phyloP scores from a whole-genome alignment of 768 basidiomycete species.

The Tylopilus subfusipes region DNA sequence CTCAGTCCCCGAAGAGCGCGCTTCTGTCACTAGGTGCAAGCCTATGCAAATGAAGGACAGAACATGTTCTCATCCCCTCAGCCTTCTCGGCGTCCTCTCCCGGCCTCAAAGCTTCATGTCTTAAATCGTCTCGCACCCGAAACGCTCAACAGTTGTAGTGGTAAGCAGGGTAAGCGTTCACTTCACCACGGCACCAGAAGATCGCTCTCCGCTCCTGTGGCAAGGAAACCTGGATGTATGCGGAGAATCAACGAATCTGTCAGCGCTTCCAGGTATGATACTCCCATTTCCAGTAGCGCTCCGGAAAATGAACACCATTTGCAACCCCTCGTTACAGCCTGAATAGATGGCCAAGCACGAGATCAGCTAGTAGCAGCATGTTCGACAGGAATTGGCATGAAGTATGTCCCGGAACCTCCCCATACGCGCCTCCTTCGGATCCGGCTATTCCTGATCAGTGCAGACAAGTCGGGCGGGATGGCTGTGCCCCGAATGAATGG shows the following conservation, averaged over 20 bases:
- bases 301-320: constrained; percentile 1
- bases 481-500: constrained; percentile 24
- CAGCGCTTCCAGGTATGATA: background rate
- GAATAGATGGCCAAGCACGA: constrained; percentile 17
- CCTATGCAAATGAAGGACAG: background rate
- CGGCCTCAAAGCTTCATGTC: background rate
- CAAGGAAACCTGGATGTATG: background rate
- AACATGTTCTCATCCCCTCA: background rate
- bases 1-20: no score
- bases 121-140: background rate
- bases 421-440: background rate
- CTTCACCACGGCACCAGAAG: background rate
- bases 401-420: background rate
- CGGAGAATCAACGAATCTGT: background rate
- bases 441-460: background rate
- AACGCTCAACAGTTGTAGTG: background rate
- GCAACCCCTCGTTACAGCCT: constrained; percentile 3
- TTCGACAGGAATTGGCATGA: background rate
- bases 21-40: no score
- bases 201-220: background rate
- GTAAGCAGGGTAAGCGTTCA: background rate
- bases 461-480: constrained; percentile 6
- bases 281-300: background rate
- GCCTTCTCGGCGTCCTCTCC: background rate
- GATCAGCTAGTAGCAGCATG: background rate